phyloP scores from a whole-genome alignment of 78 protist genomes.

The Cyanophora paradoxa region DNA sequence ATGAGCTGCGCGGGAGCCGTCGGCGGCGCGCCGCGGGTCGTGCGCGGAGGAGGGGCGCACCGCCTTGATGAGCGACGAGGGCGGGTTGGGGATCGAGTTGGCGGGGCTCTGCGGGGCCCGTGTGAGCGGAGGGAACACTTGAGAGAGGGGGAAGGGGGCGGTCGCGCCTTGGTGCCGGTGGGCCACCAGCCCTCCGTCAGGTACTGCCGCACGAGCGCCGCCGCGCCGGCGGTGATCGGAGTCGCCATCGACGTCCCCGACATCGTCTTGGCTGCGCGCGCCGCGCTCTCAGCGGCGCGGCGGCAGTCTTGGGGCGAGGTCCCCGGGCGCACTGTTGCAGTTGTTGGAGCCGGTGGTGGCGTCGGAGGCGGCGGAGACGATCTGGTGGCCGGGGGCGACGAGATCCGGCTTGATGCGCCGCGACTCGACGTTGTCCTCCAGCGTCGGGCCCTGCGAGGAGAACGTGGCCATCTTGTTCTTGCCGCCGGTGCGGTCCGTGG shows the following conservation, averaged over 20 bases:
- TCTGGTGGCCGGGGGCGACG: constrained; percentile 48
- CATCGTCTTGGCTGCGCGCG: not conserved
- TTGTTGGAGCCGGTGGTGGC: constrained; percentile 17
- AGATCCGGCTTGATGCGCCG: constrained; percentile 72
- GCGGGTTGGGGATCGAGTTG: not conserved
- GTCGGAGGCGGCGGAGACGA: constrained; percentile 38
- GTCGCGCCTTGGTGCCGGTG: constrained; percentile 14
- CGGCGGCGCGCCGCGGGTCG: too few relatives aligned
- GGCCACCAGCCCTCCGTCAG: constrained; percentile 38
- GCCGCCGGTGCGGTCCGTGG: not conserved
- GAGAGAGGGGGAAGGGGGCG: too few relatives aligned
- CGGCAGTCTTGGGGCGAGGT: not conserved
- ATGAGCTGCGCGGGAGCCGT: too few relatives aligned
- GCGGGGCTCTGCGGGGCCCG: too few relatives aligned
- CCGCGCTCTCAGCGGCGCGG: not conserved
- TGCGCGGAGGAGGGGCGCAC: too few relatives aligned
- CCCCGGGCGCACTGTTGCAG: too few relatives aligned
- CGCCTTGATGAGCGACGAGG: not conserved
- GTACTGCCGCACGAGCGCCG: constrained; percentile 57
- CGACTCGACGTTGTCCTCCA: constrained; percentile 51
- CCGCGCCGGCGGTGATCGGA: constrained; percentile 57
- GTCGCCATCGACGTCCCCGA: constrained; percentile 76
- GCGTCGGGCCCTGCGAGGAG: too few relatives aligned
- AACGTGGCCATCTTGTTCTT: constrained; percentile 28
- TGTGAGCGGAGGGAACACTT: too few relatives aligned